A percentile compares a stretch with the other conserved stretches of the same genome.
These are phyloP conservation scores for Hippophae tibetana DNA, from an alignment of 306 rosid species.

Conservation along the genomic window DNA sequence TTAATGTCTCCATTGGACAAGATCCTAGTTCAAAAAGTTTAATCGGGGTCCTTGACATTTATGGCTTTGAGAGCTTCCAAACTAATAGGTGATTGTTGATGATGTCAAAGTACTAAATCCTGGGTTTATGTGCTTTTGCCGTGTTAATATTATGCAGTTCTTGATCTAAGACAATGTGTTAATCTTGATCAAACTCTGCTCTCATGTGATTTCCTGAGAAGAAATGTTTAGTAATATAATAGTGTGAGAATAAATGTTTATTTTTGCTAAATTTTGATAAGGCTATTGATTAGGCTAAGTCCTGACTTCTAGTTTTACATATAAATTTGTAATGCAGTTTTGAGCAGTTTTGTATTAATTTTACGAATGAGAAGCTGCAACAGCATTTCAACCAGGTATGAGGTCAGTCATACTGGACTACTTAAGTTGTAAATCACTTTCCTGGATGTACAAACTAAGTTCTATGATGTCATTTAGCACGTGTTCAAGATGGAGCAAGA, in stretches of 20 bases:
- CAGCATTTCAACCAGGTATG: slow-evolving; percentile 99
- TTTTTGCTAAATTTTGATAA: no score
- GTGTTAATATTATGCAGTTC: no score
- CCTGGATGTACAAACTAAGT: slow-evolving; percentile 29
- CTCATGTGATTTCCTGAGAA: no score
- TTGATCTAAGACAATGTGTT: no score
- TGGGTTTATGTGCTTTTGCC: background rate
- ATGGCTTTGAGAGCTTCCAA: slow-evolving; percentile 87
- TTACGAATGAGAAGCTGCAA: slow-evolving; percentile 90
- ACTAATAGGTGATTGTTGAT: slow-evolving; percentile 51
- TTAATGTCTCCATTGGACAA: slow-evolving; percentile 85
- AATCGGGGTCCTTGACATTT: slow-evolving; percentile 89
- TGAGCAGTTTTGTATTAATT: slow-evolving; percentile 92
- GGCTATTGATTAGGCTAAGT: slow-evolving; percentile 5
- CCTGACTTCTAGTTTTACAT: slow-evolving; percentile 11
- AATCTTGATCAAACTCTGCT: no score
- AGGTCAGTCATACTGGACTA: slow-evolving; percentile 71
- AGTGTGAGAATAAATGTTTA: no score
- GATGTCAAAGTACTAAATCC: background rate
- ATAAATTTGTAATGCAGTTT: slow-evolving; percentile 35
- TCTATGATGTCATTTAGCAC: slow-evolving; percentile 46
- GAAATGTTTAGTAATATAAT: no score
- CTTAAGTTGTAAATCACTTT: slow-evolving; percentile 24
- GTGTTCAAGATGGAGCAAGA: slow-evolving; percentile 97
- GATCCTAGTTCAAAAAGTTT: slow-evolving; percentile 58